Conservation (phyloP, 2,329 filamentous ascomycete genomes). For the Biscogniauxia mediterranea region DNA sequence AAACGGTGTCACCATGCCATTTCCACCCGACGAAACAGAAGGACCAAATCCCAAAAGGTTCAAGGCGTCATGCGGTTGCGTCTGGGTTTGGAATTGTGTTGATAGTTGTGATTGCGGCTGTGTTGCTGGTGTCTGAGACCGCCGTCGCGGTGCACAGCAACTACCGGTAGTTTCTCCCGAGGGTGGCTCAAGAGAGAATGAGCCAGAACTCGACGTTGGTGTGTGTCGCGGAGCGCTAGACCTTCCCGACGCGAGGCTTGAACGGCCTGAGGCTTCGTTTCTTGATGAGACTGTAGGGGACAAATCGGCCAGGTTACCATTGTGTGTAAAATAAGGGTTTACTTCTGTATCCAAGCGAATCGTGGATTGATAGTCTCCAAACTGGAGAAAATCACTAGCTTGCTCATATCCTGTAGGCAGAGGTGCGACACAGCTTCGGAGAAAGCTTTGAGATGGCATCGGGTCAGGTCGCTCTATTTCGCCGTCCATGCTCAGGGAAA, state of each 20-base stretch:
- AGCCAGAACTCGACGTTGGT: conserved; percentile 17
- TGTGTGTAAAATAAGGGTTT: conserved; percentile 12
- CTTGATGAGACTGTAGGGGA: conserved; percentile 11
- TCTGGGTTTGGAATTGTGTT: conserved; percentile 6
- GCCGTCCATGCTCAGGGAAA: conserved; percentile 13
- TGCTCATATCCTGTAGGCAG: conserved; percentile 12
- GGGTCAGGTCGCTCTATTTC: conserved; percentile 7
- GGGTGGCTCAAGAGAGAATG: conserved; percentile 13
- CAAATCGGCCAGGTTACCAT: conserved; percentile 9
- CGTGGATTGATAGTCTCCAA: conserved; percentile 10
- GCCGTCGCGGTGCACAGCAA: conserved; percentile 19
- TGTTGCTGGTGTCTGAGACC: conserved; percentile 1
- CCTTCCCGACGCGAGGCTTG: conserved; percentile 17
- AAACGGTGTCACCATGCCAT: conserved; percentile 11
- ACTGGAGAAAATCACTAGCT: conserved; percentile 2
- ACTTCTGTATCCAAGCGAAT: conserved; percentile 12
- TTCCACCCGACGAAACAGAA: conserved; percentile 10
- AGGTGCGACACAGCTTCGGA: conserved; percentile 9
- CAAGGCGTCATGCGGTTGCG: conserved; percentile 11
- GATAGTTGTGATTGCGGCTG: not conserved
- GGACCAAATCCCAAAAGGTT: conserved; percentile 19
- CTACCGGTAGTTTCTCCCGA: conserved; percentile 5
- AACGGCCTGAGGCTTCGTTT: conserved; percentile 18
- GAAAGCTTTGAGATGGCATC: conserved; percentile 6
- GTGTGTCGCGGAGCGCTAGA: conserved; percentile 20